Percentiles rank a stretch among this genome's conserved stretches.
Evolutionary conservation across 2,329 filamentous ascomycete species (phyloP).

Genomic region (Colletotrichum somersetense): DNA sequence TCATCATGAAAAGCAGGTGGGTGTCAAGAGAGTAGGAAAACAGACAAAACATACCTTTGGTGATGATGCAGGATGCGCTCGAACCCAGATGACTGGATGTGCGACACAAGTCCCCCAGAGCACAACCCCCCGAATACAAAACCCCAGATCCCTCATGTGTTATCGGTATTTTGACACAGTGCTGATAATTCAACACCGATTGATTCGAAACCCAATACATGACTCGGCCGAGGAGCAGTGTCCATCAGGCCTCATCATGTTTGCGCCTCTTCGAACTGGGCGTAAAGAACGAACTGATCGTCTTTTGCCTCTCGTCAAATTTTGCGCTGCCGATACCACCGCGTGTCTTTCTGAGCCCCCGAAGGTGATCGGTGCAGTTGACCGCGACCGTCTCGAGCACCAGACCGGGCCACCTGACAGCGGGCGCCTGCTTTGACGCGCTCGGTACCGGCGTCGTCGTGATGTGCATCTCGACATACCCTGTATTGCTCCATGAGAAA

Average conservation of each 20-base stretch:
- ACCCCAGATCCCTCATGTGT: not conserved
- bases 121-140: too few species aligned
- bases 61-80: not conserved
- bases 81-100: not conserved
- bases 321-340: slow-evolving; percentile 85
- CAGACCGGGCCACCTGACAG: slow-evolving; percentile 56
- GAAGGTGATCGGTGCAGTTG: slow-evolving; percentile 80
- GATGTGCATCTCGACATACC: slow-evolving; percentile 54
- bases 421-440: slow-evolving; percentile 42
- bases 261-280: slow-evolving; percentile 63
- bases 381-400: slow-evolving; percentile 66
- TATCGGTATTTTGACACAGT: not conserved
- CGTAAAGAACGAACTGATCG: slow-evolving; percentile 80
- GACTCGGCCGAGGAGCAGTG: not conserved
- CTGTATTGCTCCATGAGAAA: slow-evolving; percentile 66
- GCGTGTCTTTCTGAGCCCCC: slow-evolving; percentile 80
- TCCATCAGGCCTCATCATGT: slow-evolving; percentile 46
- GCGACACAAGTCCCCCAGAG: not conserved
- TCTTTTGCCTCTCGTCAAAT: slow-evolving; percentile 81
- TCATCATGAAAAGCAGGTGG: slow-evolving; percentile 74
- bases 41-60: slow-evolving; percentile 55
- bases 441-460: not conserved
- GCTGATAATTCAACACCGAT: not conserved
- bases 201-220: not conserved
- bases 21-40: slow-evolving; percentile 34